Evolutionary conservation across 352 stramenopile genomes (phyloP), one percentile per base, ranked within the genome.

Genomic region (Phytophthora constricta): DNA sequence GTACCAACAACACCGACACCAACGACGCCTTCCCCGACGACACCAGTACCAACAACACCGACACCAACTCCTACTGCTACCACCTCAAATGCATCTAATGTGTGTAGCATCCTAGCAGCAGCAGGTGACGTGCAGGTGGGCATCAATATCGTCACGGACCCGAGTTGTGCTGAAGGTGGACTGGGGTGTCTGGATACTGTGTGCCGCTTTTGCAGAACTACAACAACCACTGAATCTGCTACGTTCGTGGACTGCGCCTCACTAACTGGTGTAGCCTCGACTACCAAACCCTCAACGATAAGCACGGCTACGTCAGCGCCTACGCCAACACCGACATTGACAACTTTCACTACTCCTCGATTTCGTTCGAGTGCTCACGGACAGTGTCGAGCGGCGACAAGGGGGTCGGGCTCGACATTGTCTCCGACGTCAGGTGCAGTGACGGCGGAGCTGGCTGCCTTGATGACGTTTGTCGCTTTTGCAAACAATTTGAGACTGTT

Each of bases 361-460:
- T 74, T 39, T 25, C 56, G 3, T 70, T 74, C 23, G 20, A 51
- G 8, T 67, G 73, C 28, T 58, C 25, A 14, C 62, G 63, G 13
- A 61, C 65, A n/a, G 51, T 74, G 11, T 74, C 72, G 3, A 64
- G 60, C 26, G 72, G 75, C 7, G 72, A 76, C 27, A 66, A 73
- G 37, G 54, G 46, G 20, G 76, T 73, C 14, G 79, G 79, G 13
- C 62, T 87, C 14, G 58, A 79, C 10, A 59, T 80, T 55, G 64
- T 80, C 7, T 78, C 58, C 1, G 75, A 86, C 60, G 72, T 68
- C 59, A 64, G 53, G 8, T 85, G 77, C 52, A 73, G 49, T 14
- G 62, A 58, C 14, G 77, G 77, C 9, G 77, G 77, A 25, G 39
- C 76, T 10, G 74, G 71, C 31, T 85, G 77, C 42, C 72, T 74